Percentiles rank a stretch among this genome's conserved stretches.
Conservation (phyloP, 2,329 filamentous ascomycete genomes). For the Dryadomyces quercus-mongolicae region DNA sequence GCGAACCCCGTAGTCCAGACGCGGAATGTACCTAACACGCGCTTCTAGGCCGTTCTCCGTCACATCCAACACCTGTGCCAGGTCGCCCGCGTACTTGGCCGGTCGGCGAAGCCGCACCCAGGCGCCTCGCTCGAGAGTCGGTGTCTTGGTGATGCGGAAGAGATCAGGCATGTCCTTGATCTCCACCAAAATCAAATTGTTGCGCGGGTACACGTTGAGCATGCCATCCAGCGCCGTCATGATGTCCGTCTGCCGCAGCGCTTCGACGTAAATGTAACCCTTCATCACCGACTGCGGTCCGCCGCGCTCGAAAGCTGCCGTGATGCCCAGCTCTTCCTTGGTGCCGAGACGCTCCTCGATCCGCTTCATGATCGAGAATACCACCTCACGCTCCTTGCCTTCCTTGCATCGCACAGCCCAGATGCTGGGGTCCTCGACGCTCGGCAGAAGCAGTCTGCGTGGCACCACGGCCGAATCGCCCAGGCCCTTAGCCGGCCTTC, state of each 20-base stretch:
- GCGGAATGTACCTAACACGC: conserved; percentile 74
- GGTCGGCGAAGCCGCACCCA: conserved; percentile 82
- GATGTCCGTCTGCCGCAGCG: conserved; percentile 76
- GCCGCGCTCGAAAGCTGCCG: conserved; percentile 83
- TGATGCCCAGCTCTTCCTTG: conserved; percentile 72
- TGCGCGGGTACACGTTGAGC: conserved; percentile 79
- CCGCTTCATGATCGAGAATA: conserved; percentile 79
- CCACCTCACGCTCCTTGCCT: conserved; percentile 86
- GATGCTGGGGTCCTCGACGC: conserved; percentile 90
- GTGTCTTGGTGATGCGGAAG: conserved; percentile 78
- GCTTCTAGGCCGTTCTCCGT: conserved; percentile 88
- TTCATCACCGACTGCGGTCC: conserved; percentile 69
- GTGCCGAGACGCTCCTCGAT: conserved; percentile 69
- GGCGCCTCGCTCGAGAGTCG: conserved; percentile 71
- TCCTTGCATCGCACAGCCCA: conserved; percentile 90
- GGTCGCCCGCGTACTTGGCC: conserved; percentile 72
- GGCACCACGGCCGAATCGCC: conserved; percentile 68
- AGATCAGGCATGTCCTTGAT: conserved; percentile 97
- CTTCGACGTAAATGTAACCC: conserved; percentile 92
- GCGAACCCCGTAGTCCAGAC: conserved; percentile 81
- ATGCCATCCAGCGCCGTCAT: conserved; percentile 71
- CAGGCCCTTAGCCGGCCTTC: conserved; percentile 50
- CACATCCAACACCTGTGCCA: conserved; percentile 85
- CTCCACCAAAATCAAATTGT: conserved; percentile 76
- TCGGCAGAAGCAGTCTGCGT: conserved; percentile 76